These are phyloP conservation scores for Volvox africanus DNA, from an alignment of 139 green algal genomes.

Conservation along the genomic window DNA sequence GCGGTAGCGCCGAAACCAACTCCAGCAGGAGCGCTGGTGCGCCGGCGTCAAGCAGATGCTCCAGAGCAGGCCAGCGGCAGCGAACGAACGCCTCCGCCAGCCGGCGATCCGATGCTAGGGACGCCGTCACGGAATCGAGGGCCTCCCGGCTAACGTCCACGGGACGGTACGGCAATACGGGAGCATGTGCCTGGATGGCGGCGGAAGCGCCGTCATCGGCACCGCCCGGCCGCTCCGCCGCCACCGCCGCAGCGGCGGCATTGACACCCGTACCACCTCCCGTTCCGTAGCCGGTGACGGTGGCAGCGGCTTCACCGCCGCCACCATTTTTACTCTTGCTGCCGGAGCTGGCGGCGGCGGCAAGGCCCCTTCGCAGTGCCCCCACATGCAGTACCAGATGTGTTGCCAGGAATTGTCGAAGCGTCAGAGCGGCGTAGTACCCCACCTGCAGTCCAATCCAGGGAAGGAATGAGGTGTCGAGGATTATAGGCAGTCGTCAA, in stretches of 20 bases:
- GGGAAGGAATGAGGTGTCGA: background rate
- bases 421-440: constrained; percentile 65
- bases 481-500: no score
- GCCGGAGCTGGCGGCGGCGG: background rate
- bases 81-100: constrained; percentile 66
- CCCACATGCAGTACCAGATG: constrained; percentile 70
- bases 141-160: constrained; percentile 67
- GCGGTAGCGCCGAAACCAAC: constrained; percentile 53
- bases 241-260: background rate
- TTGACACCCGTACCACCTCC: background rate
- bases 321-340: background rate
- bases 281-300: background rate
- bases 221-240: background rate
- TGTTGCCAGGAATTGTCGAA: constrained; percentile 75
- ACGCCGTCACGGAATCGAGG: constrained; percentile 59
- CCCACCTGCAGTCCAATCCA: constrained; percentile 54
- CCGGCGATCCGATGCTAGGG: constrained; percentile 57
- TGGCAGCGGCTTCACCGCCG: background rate
- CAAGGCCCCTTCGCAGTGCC: constrained; percentile 28
- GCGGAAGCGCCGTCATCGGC: background rate
- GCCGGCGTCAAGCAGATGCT: constrained; percentile 54
- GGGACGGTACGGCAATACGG: constrained; percentile 50
- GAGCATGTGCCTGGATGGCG: background rate
- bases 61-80: constrained; percentile 56
- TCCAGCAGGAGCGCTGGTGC: constrained; percentile 61